phyloP scores from a whole-genome alignment of 345 rosid species.

The Rhodamnia rubescens region DNA sequence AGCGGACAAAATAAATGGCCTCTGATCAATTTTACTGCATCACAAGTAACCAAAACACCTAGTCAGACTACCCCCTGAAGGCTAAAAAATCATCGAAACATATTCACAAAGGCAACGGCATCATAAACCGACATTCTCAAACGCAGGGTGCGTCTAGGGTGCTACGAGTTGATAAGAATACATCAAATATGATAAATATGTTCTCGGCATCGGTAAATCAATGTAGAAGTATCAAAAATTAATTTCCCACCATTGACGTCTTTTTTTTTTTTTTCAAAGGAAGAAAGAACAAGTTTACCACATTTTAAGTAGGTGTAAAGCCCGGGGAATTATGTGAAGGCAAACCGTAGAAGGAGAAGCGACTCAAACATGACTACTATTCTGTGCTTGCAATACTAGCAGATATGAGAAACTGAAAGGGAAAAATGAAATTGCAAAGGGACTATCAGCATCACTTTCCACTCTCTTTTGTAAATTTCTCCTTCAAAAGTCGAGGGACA shows the following conservation, averaged over 20 bases:
- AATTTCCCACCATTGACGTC: neutral
- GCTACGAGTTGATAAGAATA: neutral
- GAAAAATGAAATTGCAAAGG: neutral
- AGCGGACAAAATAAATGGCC: neutral
- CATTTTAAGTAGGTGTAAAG: neutral
- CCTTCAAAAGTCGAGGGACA: neutral
- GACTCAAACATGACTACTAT: neutral
- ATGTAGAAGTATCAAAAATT: accelerated
- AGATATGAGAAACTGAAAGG: neutral
- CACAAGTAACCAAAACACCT: neutral
- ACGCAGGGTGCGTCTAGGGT: accelerated
- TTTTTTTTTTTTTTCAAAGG: neutral
- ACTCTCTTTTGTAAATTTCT: neutral
- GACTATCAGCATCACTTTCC: neutral
- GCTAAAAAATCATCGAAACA: neutral
- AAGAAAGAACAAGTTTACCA: accelerated
- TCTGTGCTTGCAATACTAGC: neutral
- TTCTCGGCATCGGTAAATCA: accelerated
- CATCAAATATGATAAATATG: neutral
- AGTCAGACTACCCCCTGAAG: accelerated
- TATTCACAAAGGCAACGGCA: neutral
- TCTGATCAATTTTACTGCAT: neutral
- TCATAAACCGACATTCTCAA: accelerated
- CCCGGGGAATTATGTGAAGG: neutral
- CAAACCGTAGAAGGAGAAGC: neutral